Evolutionary conservation across 129 eudicot genomes (phyloP).

Genomic region (Mikania micrantha): DNA sequence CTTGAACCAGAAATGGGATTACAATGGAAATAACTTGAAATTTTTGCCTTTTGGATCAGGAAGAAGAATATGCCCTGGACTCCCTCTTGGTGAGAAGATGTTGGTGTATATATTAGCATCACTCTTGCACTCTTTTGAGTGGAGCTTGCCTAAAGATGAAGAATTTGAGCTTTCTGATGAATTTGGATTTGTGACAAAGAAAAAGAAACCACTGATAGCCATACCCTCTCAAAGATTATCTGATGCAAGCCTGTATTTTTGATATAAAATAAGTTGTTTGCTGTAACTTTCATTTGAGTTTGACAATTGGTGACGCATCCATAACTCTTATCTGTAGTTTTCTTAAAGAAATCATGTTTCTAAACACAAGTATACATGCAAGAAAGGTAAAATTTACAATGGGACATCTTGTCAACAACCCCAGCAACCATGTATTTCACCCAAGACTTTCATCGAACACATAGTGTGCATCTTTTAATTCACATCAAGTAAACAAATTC

Average conservation of each 20-base stretch:
- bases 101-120: slow-evolving; percentile 26
- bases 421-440: too few relatives aligned
- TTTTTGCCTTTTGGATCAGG: slow-evolving; percentile 36
- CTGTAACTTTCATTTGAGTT: background rate
- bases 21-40: slow-evolving; percentile 24
- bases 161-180: slow-evolving; percentile 11
- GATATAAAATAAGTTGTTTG: background rate
- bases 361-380: too few relatives aligned
- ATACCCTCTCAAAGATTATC: slow-evolving; percentile 17
- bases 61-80: slow-evolving; percentile 33
- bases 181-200: slow-evolving; percentile 17
- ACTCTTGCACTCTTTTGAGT: slow-evolving; percentile 24
- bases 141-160: slow-evolving; percentile 30
- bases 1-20: slow-evolving; percentile 17
- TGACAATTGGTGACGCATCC: background rate
- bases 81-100: slow-evolving; percentile 11
- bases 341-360: too few relatives aligned
- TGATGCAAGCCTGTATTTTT: slow-evolving; percentile 12
- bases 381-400: too few relatives aligned
- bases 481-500: too few relatives aligned
- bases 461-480: background rate
- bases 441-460: background rate
- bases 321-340: too few relatives aligned
- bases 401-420: too few relatives aligned
- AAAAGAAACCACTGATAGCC: slow-evolving; percentile 11